phyloP scores from a whole-genome alignment of 352 stramenopile genomes.

The Phytopythium mirpurense region DNA sequence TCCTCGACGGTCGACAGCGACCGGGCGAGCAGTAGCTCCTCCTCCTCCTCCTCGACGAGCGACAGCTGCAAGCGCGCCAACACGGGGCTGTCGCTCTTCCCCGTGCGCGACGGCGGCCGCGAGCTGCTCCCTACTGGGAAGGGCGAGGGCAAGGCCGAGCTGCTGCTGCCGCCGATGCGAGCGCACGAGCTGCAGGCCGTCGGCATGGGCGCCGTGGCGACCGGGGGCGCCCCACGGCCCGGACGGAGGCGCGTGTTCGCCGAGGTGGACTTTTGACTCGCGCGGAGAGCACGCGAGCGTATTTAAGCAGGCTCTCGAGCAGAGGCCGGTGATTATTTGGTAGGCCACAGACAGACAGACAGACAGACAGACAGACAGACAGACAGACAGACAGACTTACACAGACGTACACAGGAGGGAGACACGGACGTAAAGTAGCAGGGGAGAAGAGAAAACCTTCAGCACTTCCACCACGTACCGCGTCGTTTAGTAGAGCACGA shows the following conservation, averaged over 20 bases:
- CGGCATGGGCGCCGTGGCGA: neutral
- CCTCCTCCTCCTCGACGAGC: too few relatives aligned
- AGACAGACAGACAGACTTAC: neutral
- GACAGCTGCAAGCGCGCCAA: neutral
- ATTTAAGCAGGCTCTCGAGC: slow-evolving; percentile 22
- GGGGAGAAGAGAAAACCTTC: too few relatives aligned
- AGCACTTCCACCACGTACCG: too few relatives aligned
- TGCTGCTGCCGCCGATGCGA: slow-evolving; percentile 28
- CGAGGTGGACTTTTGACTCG: slow-evolving; percentile 63
- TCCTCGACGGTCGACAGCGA: slow-evolving; percentile 3
- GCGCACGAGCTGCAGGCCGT: slow-evolving; percentile 29
- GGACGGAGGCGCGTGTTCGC: slow-evolving; percentile 65
- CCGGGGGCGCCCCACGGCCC: slow-evolving; percentile 24
- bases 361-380: neutral
- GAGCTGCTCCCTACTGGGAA: too few relatives aligned
- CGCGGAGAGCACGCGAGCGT: slow-evolving; percentile 11
- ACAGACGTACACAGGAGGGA: too few relatives aligned
- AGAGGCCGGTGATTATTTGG: neutral
- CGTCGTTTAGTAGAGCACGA: too few relatives aligned
- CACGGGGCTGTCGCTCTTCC: slow-evolving; percentile 25
- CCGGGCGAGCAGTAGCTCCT: too few relatives aligned
- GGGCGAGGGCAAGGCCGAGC: too few relatives aligned
- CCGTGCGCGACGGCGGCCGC: slow-evolving; percentile 13
- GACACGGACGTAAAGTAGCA: too few relatives aligned
- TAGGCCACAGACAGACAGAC: neutral